These are phyloP conservation scores for Penicillium sp. DNA, from an alignment of 2,329 filamentous ascomycete species.

Conservation along the genomic window DNA sequence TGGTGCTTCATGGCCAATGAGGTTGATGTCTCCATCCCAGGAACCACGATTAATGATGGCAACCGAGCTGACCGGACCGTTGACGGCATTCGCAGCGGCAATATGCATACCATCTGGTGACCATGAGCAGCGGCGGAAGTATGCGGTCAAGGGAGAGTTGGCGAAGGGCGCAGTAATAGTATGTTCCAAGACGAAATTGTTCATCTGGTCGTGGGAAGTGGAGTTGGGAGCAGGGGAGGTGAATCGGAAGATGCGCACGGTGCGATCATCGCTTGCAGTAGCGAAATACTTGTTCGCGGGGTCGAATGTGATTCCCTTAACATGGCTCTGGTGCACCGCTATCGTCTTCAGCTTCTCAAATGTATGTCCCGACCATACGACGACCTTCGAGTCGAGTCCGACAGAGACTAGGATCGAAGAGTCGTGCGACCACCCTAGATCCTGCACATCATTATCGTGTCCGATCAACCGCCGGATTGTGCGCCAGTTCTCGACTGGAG, in stretches of 20 bases:
- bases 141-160: conserved; percentile 91
- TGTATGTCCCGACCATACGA: conserved; percentile 96
- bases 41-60: conserved; percentile 89
- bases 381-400: conserved; percentile 94
- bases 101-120: conserved; percentile 97
- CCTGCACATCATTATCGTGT: conserved; percentile 98
- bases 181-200: conserved; percentile 94
- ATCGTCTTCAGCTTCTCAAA: conserved; percentile 98
- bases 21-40: conserved; percentile 96
- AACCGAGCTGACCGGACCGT: conserved; percentile 94
- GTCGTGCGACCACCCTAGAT: conserved; percentile 95
- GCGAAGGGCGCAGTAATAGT: conserved; percentile 86
- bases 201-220: conserved; percentile 90
- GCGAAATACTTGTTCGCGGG: conserved; percentile 99
- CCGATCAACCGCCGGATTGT: conserved; percentile 90
- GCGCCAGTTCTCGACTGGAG: conserved; percentile 97
- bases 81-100: conserved; percentile 93
- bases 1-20: conserved; percentile 95
- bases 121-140: conserved; percentile 96
- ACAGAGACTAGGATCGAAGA: conserved; percentile 95
- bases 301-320: conserved; percentile 98
- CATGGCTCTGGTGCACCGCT: conserved; percentile 91
- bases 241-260: conserved; percentile 95
- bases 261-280: conserved; percentile 93
- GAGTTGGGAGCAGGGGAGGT: conserved; percentile 88